Conservation (phyloP, 352 stramenopile species). For the Phytophthora pini region DNA sequence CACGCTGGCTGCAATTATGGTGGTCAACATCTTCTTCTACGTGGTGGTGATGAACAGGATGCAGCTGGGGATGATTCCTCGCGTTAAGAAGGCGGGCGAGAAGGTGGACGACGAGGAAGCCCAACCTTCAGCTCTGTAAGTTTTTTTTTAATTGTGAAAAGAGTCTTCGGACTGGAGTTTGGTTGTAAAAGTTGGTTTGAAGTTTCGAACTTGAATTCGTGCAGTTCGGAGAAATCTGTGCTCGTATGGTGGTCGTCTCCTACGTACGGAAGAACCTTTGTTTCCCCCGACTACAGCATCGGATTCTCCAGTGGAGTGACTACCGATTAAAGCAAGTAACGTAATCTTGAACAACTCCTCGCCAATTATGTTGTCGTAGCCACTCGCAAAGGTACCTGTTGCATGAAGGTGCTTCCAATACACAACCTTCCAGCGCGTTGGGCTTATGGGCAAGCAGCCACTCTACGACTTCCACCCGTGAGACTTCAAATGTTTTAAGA, state of each 20-base stretch:
- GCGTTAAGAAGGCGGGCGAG: conserved; percentile 7
- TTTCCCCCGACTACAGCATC: no score
- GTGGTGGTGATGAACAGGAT: conserved; percentile 43
- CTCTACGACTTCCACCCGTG: conserved; percentile 5
- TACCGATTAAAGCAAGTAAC: no score
- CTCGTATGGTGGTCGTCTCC: conserved; percentile 1
- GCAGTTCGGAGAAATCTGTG: conserved; percentile 6
- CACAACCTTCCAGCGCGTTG: background rate
- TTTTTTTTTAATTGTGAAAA: conserved; percentile 4
- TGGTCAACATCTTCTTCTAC: conserved; percentile 43
- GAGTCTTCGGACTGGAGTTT: conserved; percentile 2
- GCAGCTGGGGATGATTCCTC: conserved; percentile 38
- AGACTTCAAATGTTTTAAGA: background rate
- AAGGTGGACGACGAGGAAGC: conserved; percentile 12
- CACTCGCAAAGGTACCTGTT: conserved; percentile 10
- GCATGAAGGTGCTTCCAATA: background rate
- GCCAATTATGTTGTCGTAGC: background rate
- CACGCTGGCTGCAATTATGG: conserved; percentile 39
- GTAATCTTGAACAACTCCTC: no score
- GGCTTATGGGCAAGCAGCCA: conserved; percentile 6
- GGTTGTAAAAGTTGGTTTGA: no score
- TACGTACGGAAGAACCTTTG: background rate
- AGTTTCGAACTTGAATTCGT: no score
- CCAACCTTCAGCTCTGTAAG: conserved; percentile 9
- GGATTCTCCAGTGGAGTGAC: no score